Base-by-base conservation (phyloP, 305 asterid species). In the Fraxinus ornus region DNA sequence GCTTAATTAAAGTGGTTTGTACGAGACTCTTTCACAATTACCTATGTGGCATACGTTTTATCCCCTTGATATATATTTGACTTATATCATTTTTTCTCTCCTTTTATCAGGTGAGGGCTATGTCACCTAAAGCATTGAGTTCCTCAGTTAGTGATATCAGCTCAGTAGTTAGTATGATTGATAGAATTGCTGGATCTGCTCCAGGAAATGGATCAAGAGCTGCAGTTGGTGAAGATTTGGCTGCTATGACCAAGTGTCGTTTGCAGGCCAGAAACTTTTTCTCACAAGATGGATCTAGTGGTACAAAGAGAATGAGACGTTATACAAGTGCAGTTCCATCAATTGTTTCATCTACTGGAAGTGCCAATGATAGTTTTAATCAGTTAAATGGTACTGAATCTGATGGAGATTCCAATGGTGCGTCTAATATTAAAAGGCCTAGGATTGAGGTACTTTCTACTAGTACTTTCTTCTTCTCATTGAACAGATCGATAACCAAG, bases 131-230 rank as follows among this genome's bases (percentile, higher is more conserved):
- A 86, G 92, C 96, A 44, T 83, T 97, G 93, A 84, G 88, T 86
- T 93, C 97, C 77, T 87, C 99, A 30, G 92, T 97, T 74, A 90
- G 91, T 84, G 98, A 93, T 84, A 94, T 97, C 85, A 85, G 97
- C 86, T 94, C 99, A 15, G 97, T 94, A 83, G 95, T 94, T 86
- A 94, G 98, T 83, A 93, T 97, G 98, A 90, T 90, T 37, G 99
- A 97, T 87, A 93, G 97, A 88, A 91, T 93, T 71, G 97, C 99
- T 49, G 99, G 99, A 86, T 94, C 99, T 83, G 98, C 98, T 77
- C 99, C 99, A 12, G 98, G 98, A 47, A 94, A 93, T 91, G 99
- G 98, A 78, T 96, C 99, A 49, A 90, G 97, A 84, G 98, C 99
- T 85, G 98, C 98, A 66, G 95, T 93, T 15, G 98, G 99, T 60